phyloP scores from a whole-genome alignment of 2,329 filamentous ascomycete species.

The Pseudocercospora fuligena region DNA sequence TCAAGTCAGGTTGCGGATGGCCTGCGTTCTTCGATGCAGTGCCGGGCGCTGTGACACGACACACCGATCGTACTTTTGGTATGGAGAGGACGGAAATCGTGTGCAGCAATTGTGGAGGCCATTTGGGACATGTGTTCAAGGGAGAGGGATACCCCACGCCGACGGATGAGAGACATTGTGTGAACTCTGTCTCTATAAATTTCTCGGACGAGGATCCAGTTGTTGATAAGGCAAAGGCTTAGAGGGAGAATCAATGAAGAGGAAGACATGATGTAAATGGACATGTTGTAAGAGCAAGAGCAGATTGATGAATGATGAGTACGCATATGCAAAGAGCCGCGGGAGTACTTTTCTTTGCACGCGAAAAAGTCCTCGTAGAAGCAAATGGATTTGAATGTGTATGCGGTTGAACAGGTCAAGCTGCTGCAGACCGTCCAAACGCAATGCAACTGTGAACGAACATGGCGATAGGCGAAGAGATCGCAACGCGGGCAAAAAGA shows the following conservation, averaged over 20 bases:
- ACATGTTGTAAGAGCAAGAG: too few relatives aligned
- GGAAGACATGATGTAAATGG: not conserved
- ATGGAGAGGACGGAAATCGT: conserved; percentile 92
- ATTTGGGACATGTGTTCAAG: conserved; percentile 90
- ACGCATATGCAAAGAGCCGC: too few relatives aligned
- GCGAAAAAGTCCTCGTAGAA: too few relatives aligned
- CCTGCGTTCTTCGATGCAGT: conserved; percentile 97
- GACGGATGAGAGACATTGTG: conserved; percentile 95
- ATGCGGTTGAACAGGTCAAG: too few relatives aligned
- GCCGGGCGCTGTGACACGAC: conserved; percentile 83
- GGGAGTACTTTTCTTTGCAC: too few relatives aligned
- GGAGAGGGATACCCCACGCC: conserved; percentile 82
- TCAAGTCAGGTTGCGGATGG: conserved; percentile 96
- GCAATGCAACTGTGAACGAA: not conserved
- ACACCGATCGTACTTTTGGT: conserved; percentile 76
- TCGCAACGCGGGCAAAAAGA: too few relatives aligned
- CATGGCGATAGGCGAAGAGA: too few relatives aligned
- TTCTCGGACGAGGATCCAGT: conserved; percentile 71
- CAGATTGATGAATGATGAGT: not conserved
- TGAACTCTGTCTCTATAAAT: conserved; percentile 89
- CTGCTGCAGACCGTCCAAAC: not conserved
- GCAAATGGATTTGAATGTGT: too few relatives aligned
- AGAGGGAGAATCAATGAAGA: not conserved
- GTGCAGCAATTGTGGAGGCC: conserved; percentile 91
- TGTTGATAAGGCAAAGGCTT: conserved; percentile 39